Conservation (phyloP, 2,329 filamentous ascomycete species). For the Drechslerella stenobrocha region DNA sequence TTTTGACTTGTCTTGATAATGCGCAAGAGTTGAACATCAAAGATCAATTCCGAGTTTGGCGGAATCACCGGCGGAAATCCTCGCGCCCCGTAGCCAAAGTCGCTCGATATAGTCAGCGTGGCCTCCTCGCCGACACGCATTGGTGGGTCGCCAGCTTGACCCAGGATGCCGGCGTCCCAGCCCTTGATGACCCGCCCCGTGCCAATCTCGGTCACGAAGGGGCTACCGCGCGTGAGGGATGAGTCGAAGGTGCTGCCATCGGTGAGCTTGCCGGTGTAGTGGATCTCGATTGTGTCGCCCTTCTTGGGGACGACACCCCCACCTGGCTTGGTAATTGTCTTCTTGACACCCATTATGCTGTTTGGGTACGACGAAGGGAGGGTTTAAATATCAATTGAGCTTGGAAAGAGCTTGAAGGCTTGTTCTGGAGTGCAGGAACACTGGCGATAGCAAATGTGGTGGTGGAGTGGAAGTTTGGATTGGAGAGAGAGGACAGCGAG, state of each 20-base stretch:
- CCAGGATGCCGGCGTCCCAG: conserved; percentile 80
- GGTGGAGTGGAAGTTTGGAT: not conserved
- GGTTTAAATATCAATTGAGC: not conserved
- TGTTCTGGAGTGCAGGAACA: conserved; percentile 9
- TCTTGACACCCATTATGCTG: conserved; percentile 35
- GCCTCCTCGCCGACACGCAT: conserved; percentile 79
- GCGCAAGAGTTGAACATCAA: conserved; percentile 85
- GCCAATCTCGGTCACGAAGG: conserved; percentile 76
- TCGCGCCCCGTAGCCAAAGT: conserved; percentile 31
- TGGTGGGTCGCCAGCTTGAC: conserved; percentile 65
- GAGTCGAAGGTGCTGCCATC: conserved; percentile 83
- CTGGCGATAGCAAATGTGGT: no score
- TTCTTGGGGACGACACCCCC: conserved; percentile 11
- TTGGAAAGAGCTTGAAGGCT: not conserved
- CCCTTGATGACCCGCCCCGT: conserved; percentile 81
- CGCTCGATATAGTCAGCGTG: conserved; percentile 73
- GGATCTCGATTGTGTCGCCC: conserved; percentile 32
- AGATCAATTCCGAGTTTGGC: conserved; percentile 62
- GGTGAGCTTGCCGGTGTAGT: conserved; percentile 75
- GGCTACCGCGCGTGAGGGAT: conserved; percentile 72
- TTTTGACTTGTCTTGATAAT: conserved; percentile 61
- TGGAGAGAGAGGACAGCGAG: not conserved
- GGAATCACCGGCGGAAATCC: conserved; percentile 25
- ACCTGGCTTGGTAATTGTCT: conserved; percentile 32
- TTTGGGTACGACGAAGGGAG: conserved; percentile 24